Evolutionary conservation across 306 rosid species (phyloP).

Genomic region (Rubus parviflorus): DNA sequence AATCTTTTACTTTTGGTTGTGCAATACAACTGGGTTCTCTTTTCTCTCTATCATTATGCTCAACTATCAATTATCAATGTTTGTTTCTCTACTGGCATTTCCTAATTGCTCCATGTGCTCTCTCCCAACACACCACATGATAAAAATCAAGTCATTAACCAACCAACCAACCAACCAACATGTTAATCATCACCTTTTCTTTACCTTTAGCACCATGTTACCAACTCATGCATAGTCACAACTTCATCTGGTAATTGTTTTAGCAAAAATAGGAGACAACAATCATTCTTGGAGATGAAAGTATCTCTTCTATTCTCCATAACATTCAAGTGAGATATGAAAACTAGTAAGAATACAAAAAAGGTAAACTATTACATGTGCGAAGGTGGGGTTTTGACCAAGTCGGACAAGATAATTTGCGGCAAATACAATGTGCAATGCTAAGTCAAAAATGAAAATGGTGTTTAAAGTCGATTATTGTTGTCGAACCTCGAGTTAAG

Average conservation of each 20-base stretch:
- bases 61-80: constrained; percentile 31
- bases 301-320: not conserved
- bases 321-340: not conserved
- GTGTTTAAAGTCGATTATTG: not conserved
- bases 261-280: constrained; percentile 5
- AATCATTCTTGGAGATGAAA: not conserved
- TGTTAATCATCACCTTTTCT: constrained; percentile 34
- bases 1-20: constrained; percentile 47
- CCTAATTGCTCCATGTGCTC: constrained; percentile 53
- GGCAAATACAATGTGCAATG: too few species aligned
- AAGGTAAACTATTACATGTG: not conserved
- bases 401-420: too few species aligned
- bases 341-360: not conserved
- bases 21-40: constrained; percentile 38
- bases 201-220: constrained; percentile 36
- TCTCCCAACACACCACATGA: constrained; percentile 29
- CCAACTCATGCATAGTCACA: constrained; percentile 26
- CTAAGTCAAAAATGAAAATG: not conserved
- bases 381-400: not conserved
- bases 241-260: constrained; percentile 21
- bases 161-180: constrained; percentile 36
- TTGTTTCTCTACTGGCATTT: constrained; percentile 35
- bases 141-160: constrained; percentile 20
- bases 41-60: constrained; percentile 18
- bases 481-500: not conserved